Base-by-base conservation (phyloP, 2,329 filamentous ascomycete genomes). In the Colletotrichum liaoningense region DNA sequence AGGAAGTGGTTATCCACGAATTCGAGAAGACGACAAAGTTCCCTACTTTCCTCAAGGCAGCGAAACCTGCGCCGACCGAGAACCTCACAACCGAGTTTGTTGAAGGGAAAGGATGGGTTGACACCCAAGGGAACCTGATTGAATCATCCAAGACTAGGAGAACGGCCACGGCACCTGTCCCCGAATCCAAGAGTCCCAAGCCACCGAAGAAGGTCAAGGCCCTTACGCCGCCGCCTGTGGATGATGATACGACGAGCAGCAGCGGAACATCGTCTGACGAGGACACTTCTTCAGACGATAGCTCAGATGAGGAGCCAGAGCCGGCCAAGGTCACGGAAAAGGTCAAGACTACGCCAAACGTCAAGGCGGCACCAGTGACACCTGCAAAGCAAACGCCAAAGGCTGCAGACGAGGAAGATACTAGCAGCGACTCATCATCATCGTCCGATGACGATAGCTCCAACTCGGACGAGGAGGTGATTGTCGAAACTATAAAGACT, bases 101-200 rank as follows among this genome's bases (percentile, higher is more conserved):
- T 54, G 93, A 98, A 67, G 95, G 93, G 26, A 92, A 93, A 78
- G 96, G 96, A 1, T 98, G 97, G 96, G 89, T 98, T 0, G 93
- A 98, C 77, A 90, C 91, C 74, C 86, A 92, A 19, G 95, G 95
- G 6, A 90, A 92, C 68, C 84, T 98, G 1, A 89, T 97, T 2
- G 94, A 97, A 81, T 83, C 82, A 9, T 85, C 85, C 46, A 86
- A 84, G 75, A 80, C 78, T 38, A 87, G 82, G 65, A 83, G 78
- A 59, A 77, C 77, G 9, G 76, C 70, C 22, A 26, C 59, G 3
- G 70, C 67, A n/a, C 70, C 75, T 3, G 74, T 77, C 16, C 77
- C 78, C 9, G 81, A 80, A 59, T 71, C 75, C 24, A 73, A 73
- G 56, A 75, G 56, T 14, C 72, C 70, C 22, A 75, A 72, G 63